These are phyloP conservation scores for Friedmanniomyces endolithicus DNA, from an alignment of 495 filamentous ascomycete species.

Conservation along the genomic window DNA sequence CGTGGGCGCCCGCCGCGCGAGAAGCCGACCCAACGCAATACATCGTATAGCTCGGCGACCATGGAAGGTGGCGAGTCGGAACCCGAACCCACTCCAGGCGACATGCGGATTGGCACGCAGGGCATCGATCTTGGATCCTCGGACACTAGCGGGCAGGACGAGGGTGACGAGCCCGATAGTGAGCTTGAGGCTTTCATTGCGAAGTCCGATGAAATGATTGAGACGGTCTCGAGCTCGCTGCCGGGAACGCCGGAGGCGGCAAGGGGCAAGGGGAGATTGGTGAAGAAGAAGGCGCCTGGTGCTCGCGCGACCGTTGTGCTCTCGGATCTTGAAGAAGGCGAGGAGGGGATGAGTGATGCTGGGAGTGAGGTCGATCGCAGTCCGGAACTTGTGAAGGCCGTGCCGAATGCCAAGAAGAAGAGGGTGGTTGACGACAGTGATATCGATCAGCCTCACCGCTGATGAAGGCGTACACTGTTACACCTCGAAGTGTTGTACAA, in stretches of 20 bases:
- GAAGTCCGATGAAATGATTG: slow-evolving; percentile 11
- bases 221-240: slow-evolving; percentile 9
- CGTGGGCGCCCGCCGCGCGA: slow-evolving; percentile 4
- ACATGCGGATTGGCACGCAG: slow-evolving; percentile 22
- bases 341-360: background rate
- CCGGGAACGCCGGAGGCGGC: background rate
- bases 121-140: slow-evolving; percentile 21
- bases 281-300: background rate
- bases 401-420: background rate
- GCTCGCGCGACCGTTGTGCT: background rate
- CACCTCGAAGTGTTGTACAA: background rate
- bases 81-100: slow-evolving; percentile 15
- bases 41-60: slow-evolving; percentile 12
- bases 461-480: background rate
- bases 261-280: background rate
- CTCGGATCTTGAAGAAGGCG: background rate
- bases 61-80: slow-evolving; percentile 15
- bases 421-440: slow-evolving; percentile 3
- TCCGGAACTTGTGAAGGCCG: background rate
- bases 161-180: slow-evolving; percentile 22
- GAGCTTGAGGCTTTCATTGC: slow-evolving; percentile 24
- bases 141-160: slow-evolving; percentile 22
- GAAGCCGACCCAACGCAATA: slow-evolving; percentile 2
- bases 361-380: background rate
- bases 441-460: background rate